phyloP scores from a whole-genome alignment of 345 rosid genomes.

The Eucalyptus polybractea region DNA sequence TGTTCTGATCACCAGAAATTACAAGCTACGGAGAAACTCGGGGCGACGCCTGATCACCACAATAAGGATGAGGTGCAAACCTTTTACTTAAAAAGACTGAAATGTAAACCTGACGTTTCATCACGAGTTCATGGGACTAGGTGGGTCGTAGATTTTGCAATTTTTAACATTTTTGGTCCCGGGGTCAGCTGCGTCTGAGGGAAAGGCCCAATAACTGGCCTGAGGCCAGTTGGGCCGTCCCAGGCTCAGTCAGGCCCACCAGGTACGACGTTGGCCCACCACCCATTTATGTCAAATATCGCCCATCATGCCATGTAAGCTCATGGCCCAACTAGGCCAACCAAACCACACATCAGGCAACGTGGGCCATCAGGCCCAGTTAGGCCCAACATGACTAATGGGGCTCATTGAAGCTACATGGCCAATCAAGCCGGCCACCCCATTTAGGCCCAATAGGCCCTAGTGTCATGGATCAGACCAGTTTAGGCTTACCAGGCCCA shows the following conservation, averaged over 20 bases:
- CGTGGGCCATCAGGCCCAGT: background rate
- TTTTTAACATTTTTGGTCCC: too few species aligned
- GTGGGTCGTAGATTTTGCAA: background rate
- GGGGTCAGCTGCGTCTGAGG: background rate
- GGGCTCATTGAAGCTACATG: background rate
- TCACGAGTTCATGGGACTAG: background rate
- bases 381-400: background rate
- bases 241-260: background rate
- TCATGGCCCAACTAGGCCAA: background rate
- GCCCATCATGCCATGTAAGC: background rate
- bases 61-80: background rate
- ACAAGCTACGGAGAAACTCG: background rate
- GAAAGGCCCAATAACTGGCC: background rate
- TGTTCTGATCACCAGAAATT: background rate
- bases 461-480: background rate
- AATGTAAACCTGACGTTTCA: background rate
- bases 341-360: background rate
- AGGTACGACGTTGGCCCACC: background rate
- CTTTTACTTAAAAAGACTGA: background rate
- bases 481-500: background rate
- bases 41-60: background rate
- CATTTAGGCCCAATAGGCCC: background rate
- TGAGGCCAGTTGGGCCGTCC: background rate
- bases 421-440: background rate
- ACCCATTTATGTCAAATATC: background rate